Evolutionary conservation across 345 rosid genomes (phyloP).

Genomic region (Angophora floribunda): DNA sequence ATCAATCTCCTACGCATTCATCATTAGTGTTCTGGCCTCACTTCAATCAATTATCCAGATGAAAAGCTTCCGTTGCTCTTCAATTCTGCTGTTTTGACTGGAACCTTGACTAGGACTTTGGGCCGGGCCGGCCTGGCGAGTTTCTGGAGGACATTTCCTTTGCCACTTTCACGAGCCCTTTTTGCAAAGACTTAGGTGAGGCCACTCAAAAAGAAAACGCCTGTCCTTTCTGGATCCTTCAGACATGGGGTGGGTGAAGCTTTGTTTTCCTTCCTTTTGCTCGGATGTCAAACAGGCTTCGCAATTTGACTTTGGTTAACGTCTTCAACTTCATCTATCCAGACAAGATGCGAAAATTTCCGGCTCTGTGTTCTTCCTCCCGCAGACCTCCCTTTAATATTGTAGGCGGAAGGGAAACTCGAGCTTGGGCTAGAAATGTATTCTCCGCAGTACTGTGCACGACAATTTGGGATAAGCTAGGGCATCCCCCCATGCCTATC

Average conservation of each 20-base stretch:
- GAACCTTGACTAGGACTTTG: neutral
- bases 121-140: neutral
- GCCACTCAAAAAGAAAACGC: neutral
- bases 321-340: neutral
- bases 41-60: neutral
- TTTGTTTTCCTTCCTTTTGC: neutral
- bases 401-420: neutral
- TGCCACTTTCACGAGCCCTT: neutral
- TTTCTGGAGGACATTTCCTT: neutral
- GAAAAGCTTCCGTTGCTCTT: neutral
- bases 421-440: neutral
- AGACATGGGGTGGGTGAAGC: neutral
- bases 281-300: neutral
- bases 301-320: neutral
- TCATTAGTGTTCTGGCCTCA: neutral
- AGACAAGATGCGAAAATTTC: neutral
- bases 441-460: neutral
- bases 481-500: neutral
- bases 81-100: neutral
- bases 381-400: neutral
- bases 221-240: neutral
- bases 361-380: neutral
- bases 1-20: neutral
- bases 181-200: neutral
- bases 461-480: neutral